Conservation (phyloP, 2,329 filamentous ascomycete genomes). For the Sporothrix protearum region DNA sequence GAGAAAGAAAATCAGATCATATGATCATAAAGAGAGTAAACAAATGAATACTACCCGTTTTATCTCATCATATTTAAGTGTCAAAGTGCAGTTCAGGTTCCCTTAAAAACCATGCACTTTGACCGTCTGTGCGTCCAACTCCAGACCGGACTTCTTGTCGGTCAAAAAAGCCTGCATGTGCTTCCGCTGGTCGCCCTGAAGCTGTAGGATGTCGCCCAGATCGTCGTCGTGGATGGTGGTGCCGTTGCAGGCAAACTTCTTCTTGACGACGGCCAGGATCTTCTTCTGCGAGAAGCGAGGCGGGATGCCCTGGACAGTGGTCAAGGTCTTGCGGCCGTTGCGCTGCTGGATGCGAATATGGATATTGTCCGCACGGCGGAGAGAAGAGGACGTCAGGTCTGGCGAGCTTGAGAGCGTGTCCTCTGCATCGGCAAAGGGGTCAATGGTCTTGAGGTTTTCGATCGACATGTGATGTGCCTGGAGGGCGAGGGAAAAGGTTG, state of each 20-base stretch:
- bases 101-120: constrained; percentile 72
- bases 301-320: constrained; percentile 95
- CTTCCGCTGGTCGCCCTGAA: constrained; percentile 98
- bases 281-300: constrained; percentile 99
- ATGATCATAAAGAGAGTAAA: neutral
- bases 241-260: constrained; percentile 92
- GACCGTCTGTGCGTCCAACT: constrained; percentile 92
- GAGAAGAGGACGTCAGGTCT: constrained; percentile 62
- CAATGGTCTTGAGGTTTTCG: constrained; percentile 97
- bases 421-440: constrained; percentile 99
- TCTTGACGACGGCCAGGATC: constrained; percentile 99
- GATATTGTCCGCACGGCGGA: constrained; percentile 90
- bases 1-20: neutral
- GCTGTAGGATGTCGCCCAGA: constrained; percentile 87
- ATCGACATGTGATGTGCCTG: constrained; percentile 65
- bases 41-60: neutral
- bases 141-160: constrained; percentile 90
- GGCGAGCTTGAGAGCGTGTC: constrained; percentile 51
- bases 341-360: constrained; percentile 99
- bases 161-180: constrained; percentile 96
- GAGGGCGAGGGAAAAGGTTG: neutral
- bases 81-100: too few species aligned
- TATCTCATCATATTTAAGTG: neutral
- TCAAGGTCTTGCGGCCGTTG: constrained; percentile 99
- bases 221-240: constrained; percentile 93